Percentiles rank a stretch among this genome's conserved stretches.
These are phyloP conservation scores for Globisporangium cederbergense DNA, from an alignment of 352 stramenopile species.

Conservation along the genomic window DNA sequence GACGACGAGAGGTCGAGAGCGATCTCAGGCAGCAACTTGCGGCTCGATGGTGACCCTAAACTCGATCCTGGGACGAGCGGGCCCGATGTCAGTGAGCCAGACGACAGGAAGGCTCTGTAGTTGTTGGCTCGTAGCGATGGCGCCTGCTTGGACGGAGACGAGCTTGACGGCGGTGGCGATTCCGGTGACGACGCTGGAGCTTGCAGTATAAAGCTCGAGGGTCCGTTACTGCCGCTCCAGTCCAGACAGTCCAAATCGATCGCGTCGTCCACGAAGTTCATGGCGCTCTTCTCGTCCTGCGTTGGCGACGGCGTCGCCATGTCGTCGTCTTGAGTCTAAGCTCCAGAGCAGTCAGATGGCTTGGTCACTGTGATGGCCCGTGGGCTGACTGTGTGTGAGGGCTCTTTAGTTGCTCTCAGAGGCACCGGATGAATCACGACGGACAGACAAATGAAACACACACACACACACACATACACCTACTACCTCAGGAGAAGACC, in stretches of 20 bases:
- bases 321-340: background rate
- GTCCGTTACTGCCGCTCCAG: background rate
- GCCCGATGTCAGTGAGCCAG: background rate
- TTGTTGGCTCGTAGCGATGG: conserved; percentile 3
- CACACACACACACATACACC: background rate
- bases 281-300: conserved; percentile 13
- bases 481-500: background rate
- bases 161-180: background rate
- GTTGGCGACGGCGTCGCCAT: background rate
- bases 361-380: background rate
- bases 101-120: conserved; percentile 2
- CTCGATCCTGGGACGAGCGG: background rate
- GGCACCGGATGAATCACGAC: background rate
- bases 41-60: background rate
- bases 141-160: background rate
- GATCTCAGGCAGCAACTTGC: conserved; percentile 16
- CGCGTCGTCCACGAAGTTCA: conserved; percentile 7
- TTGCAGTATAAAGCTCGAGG: conserved; percentile 2
- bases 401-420: background rate
- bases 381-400: background rate
- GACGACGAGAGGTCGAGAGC: conserved; percentile 8
- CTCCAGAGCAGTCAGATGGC: background rate
- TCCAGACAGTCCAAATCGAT: conserved; percentile 7
- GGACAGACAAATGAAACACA: background rate
- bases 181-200: background rate